phyloP scores from a whole-genome alignment of 768 basidiomycete species.

The Mycena rosella region DNA sequence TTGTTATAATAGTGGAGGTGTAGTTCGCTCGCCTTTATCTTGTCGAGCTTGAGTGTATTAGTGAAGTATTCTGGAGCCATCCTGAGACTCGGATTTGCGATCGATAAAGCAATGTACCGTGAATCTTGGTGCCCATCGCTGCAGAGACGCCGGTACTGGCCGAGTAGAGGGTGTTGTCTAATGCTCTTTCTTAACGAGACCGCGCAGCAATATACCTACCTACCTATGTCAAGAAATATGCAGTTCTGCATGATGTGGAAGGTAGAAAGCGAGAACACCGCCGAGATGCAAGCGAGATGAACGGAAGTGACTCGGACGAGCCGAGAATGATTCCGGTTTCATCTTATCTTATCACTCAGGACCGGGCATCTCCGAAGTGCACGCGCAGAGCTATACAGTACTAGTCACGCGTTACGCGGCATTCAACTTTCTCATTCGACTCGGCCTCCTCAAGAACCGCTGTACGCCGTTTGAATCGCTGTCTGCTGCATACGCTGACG shows the following conservation, averaged over 20 bases:
- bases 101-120: constrained; percentile 59
- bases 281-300: no score
- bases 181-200: no score
- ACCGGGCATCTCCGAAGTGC: no score
- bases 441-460: constrained; percentile 33
- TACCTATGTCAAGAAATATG: constrained; percentile 70
- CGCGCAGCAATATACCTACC: no score
- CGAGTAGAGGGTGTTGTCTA: constrained; percentile 90
- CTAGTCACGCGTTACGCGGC: neutral
- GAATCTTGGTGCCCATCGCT: constrained; percentile 84
- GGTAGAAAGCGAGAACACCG: no score
- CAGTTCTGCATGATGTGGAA: neutral
- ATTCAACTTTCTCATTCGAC: constrained; percentile 2
- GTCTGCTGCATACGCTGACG: constrained; percentile 16
- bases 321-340: no score
- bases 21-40: constrained; percentile 76
- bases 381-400: constrained; percentile 8
- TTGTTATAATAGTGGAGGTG: constrained; percentile 81
- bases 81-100: constrained; percentile 2
- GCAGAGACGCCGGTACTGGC: constrained; percentile 80
- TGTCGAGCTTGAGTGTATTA: constrained; percentile 71
- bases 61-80: constrained; percentile 76
- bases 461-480: constrained; percentile 21
- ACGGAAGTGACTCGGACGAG: no score
- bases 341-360: constrained; percentile 7